Conservation (phyloP, 2,329 filamentous ascomycete genomes). For the Fusarium liriodendri region DNA sequence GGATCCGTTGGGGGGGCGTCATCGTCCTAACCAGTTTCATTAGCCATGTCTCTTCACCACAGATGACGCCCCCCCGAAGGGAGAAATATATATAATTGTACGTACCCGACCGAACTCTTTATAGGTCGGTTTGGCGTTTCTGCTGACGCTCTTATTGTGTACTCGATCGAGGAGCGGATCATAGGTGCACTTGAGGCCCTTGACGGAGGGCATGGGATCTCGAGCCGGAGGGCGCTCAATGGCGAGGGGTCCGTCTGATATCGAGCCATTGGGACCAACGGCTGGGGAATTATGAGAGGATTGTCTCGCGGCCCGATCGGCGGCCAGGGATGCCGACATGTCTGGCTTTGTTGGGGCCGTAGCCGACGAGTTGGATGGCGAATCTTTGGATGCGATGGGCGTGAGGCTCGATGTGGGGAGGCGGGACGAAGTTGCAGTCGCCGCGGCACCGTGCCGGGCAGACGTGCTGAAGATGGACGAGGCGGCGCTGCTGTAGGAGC, state of each 20-base stretch:
- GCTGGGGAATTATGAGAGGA: constrained; percentile 43
- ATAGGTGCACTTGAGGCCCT: constrained; percentile 70
- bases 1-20: constrained; percentile 84
- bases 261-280: constrained; percentile 48
- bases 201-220: constrained; percentile 64
- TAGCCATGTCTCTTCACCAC: constrained; percentile 66
- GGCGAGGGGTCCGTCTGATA: constrained; percentile 48
- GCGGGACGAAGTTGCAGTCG: constrained; percentile 53
- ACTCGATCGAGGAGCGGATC: constrained; percentile 68
- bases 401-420: constrained; percentile 58
- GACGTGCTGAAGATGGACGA: constrained; percentile 76
- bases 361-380: constrained; percentile 61
- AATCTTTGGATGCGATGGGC: constrained; percentile 64
- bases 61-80: constrained; percentile 70
- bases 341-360: constrained; percentile 64
- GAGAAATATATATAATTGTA: constrained; percentile 59
- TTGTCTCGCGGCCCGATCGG: constrained; percentile 49
- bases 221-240: constrained; percentile 64
- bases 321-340: constrained; percentile 63
- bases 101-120: constrained; percentile 75
- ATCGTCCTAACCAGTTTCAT: constrained; percentile 76
- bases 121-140: constrained; percentile 69
- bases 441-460: constrained; percentile 55
- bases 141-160: constrained; percentile 63
- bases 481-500: constrained; percentile 75